These are phyloP conservation scores for Chytriomyces sp. DNA, from an alignment of 192 early-diverging fungal species.

Conservation along the genomic window DNA sequence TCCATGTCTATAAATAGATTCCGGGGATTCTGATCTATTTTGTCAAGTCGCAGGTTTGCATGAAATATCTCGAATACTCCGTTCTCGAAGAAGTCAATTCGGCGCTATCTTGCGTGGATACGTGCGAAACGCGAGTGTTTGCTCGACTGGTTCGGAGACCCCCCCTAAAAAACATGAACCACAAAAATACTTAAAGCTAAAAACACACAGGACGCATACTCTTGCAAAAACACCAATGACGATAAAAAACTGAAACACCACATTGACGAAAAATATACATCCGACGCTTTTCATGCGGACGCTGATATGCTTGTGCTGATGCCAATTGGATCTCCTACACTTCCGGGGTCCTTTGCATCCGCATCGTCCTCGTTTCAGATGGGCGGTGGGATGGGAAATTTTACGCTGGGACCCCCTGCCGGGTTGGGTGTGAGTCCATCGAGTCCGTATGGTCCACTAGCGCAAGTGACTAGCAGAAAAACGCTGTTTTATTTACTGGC, in stretches of 20 bases:
- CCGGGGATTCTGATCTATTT: too few relatives aligned
- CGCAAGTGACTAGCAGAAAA: conserved; percentile 71
- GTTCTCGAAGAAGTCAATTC: conserved; percentile 85
- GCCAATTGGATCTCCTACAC: not conserved
- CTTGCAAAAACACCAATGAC: conserved; percentile 89
- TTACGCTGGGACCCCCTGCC: too few relatives aligned
- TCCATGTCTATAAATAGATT: too few relatives aligned
- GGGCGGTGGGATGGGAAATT: not conserved
- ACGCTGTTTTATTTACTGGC: conserved; percentile 94
- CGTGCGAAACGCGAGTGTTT: conserved; percentile 76
- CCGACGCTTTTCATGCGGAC: not conserved
- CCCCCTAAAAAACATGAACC: not conserved
- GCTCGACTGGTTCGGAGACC: conserved; percentile 58
- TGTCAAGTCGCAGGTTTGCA: conserved; percentile 31
- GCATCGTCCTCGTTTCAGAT: not conserved
- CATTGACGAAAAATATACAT: conserved; percentile 80
- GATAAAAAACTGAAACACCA: conserved; percentile 92
- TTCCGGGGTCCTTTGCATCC: not conserved
- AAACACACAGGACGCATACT: conserved; percentile 75
- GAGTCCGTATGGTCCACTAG: conserved; percentile 89
- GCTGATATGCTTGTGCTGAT: not conserved
- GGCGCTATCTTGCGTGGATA: conserved; percentile 80
- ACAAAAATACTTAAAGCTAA: not conserved
- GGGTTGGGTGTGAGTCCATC: conserved; percentile 42
- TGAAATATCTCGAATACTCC: conserved; percentile 89